Evolutionary conservation across 2,329 filamentous ascomycete genomes (phyloP).

Genomic region (Podosphaera leucotricha): DNA sequence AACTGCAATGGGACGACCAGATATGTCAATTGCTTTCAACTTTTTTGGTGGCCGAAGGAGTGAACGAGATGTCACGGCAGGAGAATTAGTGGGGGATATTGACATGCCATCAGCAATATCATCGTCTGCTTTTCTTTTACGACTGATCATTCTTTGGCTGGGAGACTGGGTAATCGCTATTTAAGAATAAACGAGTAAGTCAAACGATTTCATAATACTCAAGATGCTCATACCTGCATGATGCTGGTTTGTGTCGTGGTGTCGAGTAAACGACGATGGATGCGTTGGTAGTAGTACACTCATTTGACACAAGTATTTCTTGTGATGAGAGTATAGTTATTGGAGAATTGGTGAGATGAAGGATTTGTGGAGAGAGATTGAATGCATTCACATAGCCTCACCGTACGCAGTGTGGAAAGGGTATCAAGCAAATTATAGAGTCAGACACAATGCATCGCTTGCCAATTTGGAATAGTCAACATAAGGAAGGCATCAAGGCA

Average conservation of each 20-base stretch:
- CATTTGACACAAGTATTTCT: conserved; percentile 21
- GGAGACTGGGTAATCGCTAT: conserved; percentile 23
- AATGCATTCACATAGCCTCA: no score
- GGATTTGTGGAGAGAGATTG: no score
- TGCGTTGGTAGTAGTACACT: conserved; percentile 35
- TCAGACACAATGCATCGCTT: no score
- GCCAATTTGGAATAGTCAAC: no score
- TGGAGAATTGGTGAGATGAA: no score
- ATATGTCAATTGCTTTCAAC: conserved; percentile 38
- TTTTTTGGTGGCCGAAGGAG: conserved; percentile 45
- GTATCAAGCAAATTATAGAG: no score
- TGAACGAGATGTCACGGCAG: conserved; percentile 44
- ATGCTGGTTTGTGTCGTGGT: conserved; percentile 26
- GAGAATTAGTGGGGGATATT: conserved; percentile 64
- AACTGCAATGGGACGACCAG: conserved; percentile 39
- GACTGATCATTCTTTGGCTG: conserved; percentile 22
- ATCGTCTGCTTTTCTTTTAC: conserved; percentile 56
- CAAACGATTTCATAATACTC: conserved; percentile 23
- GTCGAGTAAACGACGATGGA: conserved; percentile 33
- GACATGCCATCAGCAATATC: conserved; percentile 72
- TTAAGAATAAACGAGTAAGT: conserved; percentile 12
- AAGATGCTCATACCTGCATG: conserved; percentile 23
- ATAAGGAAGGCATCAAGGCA: no score
- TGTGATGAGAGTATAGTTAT: neutral
- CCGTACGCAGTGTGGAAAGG: no score